These are phyloP conservation scores for Sphagnum fallax DNA, from an alignment of 228 moss, liverwort and hornwort genomes.

Conservation along the genomic window DNA sequence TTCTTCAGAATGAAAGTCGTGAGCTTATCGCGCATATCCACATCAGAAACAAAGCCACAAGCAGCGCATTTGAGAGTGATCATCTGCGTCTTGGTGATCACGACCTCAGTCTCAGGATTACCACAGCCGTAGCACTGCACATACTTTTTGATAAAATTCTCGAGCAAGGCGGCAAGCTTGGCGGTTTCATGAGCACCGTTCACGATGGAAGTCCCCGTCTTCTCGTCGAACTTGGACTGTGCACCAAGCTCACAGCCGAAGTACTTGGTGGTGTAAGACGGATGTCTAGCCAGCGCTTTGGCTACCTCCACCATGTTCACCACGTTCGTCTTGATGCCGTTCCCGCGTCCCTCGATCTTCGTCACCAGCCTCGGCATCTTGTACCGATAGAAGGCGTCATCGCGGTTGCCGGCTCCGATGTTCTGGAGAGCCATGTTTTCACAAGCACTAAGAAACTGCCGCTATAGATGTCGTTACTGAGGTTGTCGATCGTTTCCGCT, in stretches of 20 bases:
- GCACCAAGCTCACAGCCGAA: conserved; percentile 75
- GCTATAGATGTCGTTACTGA: neutral
- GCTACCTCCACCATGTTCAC: conserved; percentile 78
- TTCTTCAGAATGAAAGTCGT: conserved; percentile 72
- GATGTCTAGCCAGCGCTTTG: conserved; percentile 57
- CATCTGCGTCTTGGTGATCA: conserved; percentile 64
- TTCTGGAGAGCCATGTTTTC: conserved; percentile 62
- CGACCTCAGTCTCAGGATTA: conserved; percentile 66
- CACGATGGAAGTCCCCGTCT: conserved; percentile 71
- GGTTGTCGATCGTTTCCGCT: neutral
- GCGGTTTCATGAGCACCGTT: conserved; percentile 67
- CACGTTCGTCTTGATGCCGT: conserved; percentile 71
- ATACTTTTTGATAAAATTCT: conserved; percentile 74
- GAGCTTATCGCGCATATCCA: conserved; percentile 71
- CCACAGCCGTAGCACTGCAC: conserved; percentile 75
- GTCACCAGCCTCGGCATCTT: conserved; percentile 73
- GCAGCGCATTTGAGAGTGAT: conserved; percentile 63
- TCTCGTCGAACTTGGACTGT: conserved; percentile 73
- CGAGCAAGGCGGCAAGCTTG: conserved; percentile 51
- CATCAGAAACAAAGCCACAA: conserved; percentile 61
- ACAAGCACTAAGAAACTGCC: conserved; percentile 19
- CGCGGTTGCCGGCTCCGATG: conserved; percentile 66
- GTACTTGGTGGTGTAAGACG: conserved; percentile 65
- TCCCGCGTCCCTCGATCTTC: conserved; percentile 73
- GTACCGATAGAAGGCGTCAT: conserved; percentile 67